These are phyloP conservation scores for Peltaster fructicola DNA, from an alignment of 2,329 filamentous ascomycete species.

Conservation along the genomic window DNA sequence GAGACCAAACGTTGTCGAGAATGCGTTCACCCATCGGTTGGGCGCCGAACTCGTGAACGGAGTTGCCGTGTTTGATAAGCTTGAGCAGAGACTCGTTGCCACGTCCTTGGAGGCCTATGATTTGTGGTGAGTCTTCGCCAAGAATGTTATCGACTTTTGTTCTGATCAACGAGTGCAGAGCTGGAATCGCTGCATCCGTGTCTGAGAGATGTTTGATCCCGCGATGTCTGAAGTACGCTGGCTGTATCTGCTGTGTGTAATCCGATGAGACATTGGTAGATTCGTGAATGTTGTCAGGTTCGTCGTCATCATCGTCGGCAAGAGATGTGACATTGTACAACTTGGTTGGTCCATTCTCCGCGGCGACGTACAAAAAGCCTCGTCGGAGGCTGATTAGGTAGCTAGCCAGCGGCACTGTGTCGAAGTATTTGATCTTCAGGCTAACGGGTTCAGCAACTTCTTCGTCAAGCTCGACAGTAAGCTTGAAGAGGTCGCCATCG, in stretches of 20 bases:
- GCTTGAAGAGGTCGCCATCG: slow-evolving; percentile 95
- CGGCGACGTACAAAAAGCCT: slow-evolving; percentile 82
- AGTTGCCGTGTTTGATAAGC: slow-evolving; percentile 78
- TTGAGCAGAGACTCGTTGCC: slow-evolving; percentile 81
- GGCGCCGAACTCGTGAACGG: slow-evolving; percentile 52
- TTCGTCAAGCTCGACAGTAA: slow-evolving; percentile 87
- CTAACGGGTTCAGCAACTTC: slow-evolving; percentile 62
- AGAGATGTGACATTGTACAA: slow-evolving; percentile 97
- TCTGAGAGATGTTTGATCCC: slow-evolving; percentile 62
- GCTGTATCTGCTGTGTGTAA: slow-evolving; percentile 50
- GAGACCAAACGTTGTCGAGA: slow-evolving; percentile 59
- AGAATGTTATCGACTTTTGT: slow-evolving; percentile 84
- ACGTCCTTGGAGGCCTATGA: slow-evolving; percentile 81
- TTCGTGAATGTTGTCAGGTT: slow-evolving; percentile 53
- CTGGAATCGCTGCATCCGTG: slow-evolving; percentile 34
- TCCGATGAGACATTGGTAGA: slow-evolving; percentile 38
- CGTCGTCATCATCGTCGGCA: slow-evolving; percentile 74
- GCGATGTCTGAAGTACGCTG: slow-evolving; percentile 72
- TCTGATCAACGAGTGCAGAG: slow-evolving; percentile 74
- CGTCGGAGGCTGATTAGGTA: slow-evolving; percentile 87
- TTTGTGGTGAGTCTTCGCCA: slow-evolving; percentile 86
- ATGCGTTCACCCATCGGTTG: slow-evolving; percentile 15
- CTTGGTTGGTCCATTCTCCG: slow-evolving; percentile 81
- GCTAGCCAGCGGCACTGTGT: slow-evolving; percentile 77
- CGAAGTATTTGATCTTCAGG: slow-evolving; percentile 78